Evolutionary conservation across 2,329 filamentous ascomycete species (phyloP), one percentile per base, ranked within the genome.

Genomic region (Knoxdaviesia capensis): DNA sequence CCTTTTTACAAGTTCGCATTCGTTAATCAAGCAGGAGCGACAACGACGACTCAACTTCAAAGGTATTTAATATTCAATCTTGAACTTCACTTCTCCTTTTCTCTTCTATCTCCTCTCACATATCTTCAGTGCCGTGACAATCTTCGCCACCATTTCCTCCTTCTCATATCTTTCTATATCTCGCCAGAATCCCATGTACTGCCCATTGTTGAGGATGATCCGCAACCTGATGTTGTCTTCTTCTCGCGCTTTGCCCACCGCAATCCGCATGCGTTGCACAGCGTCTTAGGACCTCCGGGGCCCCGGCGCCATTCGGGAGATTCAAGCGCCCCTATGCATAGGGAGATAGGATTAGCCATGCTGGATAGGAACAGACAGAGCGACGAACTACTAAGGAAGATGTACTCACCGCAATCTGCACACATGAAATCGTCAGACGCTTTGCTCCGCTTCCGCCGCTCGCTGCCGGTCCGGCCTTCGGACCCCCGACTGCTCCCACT

Each of bases 301-400:
- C 88, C 88, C 58, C 94, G 94, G 47, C 88, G 71, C 88, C 88
- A 96, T 63, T 96, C 88, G 0, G 88, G 88, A 10, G 84, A 93
- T 54, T 94, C 87, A 36, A 92, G 68, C 0, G 85, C 94, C 33
- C 73, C 74, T 37, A 5, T 39, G 10, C 6, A 36, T 32, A 11
- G 36, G 38, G 10, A 10, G 30, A 30, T 35, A 28, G 32, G 6
- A n/a, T 8, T 33, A 41, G 30, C 11, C 33, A 30, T 34, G 11
- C 6, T 8, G 34, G 7, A 42, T 11, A 8, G 4, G 38, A 35
- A n/a, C 41, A 36, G 36, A 6, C 32, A 9, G 9, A 35, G 31
- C 30, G 30, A 36, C 20, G 37, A 40, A 41, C 42, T n/a, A 36
- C 7, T 10, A 11, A 34, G 30, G 9, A 41, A 31, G 29, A 31